These are phyloP conservation scores for Groenewaldozyma sp. DNA, from an alignment of 1,139 yeast species.

Conservation along the genomic window DNA sequence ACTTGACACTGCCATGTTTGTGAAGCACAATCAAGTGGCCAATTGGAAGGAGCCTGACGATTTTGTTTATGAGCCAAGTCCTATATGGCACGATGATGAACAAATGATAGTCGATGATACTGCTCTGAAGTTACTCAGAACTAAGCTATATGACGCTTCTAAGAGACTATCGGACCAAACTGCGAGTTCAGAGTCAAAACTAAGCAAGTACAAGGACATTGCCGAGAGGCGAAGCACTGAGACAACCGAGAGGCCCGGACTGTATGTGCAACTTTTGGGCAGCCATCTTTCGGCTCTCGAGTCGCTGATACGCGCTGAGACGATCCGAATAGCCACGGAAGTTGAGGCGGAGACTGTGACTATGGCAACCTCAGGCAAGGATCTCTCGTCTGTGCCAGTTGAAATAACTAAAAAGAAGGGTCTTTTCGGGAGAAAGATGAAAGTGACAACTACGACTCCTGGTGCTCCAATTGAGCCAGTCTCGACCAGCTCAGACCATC, in stretches of 20 bases:
- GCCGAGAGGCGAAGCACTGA: conserved; percentile 17
- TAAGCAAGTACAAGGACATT: conserved; percentile 22
- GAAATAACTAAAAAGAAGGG: conserved; percentile 25
- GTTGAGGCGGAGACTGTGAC: conserved; percentile 89
- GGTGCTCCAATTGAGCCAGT: background rate
- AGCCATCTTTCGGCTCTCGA: conserved; percentile 49
- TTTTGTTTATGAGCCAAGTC: conserved; percentile 75
- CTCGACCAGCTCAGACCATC: conserved; percentile 6
- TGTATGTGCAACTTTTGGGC: conserved; percentile 33
- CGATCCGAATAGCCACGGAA: conserved; percentile 60
- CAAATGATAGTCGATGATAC: conserved; percentile 51
- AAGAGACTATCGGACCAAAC: conserved; percentile 19
- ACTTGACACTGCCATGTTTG: conserved; percentile 82
- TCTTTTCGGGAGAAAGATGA: conserved; percentile 17
- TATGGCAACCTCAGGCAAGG: conserved; percentile 65
- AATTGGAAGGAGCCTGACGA: conserved; percentile 84
- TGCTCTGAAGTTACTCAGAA: conserved; percentile 53
- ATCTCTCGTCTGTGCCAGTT: conserved; percentile 27
- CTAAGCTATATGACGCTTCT: conserved; percentile 39
- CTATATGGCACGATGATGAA: conserved; percentile 97
- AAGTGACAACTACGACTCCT: conserved; percentile 3
- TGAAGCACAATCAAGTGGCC: conserved; percentile 63
- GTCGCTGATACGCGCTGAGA: conserved; percentile 65
- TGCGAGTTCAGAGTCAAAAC: conserved; percentile 26
- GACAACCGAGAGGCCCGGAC: conserved; percentile 29